Evolutionary conservation across 768 basidiomycete species (phyloP).

Genomic region (Flagelloscypha sp.): DNA sequence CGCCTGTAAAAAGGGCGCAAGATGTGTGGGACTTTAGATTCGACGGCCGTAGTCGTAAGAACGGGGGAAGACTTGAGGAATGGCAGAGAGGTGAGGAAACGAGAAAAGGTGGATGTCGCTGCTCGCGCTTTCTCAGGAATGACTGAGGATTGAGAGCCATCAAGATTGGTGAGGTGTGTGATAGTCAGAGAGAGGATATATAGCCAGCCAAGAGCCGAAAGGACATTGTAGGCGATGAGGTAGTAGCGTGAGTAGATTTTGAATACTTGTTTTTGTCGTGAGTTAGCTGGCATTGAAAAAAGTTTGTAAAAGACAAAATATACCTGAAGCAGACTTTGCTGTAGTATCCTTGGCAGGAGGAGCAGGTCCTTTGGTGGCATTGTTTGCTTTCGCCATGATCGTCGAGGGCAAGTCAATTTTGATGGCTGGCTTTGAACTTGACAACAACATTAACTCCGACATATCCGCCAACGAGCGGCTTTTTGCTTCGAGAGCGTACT

Average conservation of each 20-base stretch:
- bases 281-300: not conserved
- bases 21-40: constrained; percentile 29
- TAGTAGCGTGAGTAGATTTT: too few species aligned
- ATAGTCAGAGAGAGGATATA: constrained; percentile 55
- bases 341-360: too few species aligned
- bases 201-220: constrained; percentile 69
- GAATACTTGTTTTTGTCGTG: constrained; percentile 11
- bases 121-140: constrained; percentile 14
- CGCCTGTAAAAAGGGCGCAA: constrained; percentile 40
- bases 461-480: too few species aligned
- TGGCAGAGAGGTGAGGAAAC: constrained; percentile 27
- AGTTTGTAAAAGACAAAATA: too few species aligned
- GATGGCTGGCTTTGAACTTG: too few species aligned
- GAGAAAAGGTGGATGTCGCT: constrained; percentile 30
- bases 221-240: constrained; percentile 69
- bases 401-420: too few species aligned
- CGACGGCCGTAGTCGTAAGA: constrained; percentile 16
- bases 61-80: constrained; percentile 23
- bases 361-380: too few species aligned
- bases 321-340: too few species aligned
- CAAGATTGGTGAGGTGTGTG: constrained; percentile 38
- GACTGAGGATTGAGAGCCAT: constrained; percentile 27
- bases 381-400: too few species aligned
- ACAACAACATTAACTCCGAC: too few species aligned
- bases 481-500: not conserved